phyloP scores from a whole-genome alignment of 2,329 filamentous ascomycete genomes.

The Xylaria sp. region DNA sequence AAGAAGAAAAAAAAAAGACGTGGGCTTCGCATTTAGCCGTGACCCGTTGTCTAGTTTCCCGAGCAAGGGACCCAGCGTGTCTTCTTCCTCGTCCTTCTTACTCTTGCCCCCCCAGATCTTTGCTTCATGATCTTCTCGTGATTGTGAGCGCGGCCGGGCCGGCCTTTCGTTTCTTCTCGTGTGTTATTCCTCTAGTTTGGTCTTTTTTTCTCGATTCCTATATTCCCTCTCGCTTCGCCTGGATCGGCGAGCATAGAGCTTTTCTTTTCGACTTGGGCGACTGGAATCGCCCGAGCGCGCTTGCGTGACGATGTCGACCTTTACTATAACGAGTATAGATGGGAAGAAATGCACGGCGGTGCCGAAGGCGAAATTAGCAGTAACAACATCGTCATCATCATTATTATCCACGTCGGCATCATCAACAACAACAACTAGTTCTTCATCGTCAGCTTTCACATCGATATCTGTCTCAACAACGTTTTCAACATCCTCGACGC shows the following conservation, averaged over 20 bases:
- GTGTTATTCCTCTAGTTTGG: slow-evolving; percentile 48
- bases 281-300: slow-evolving; percentile 57
- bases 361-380: slow-evolving; percentile 51
- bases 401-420: slow-evolving; percentile 29
- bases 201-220: slow-evolving; percentile 35
- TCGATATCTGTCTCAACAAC: slow-evolving; percentile 30
- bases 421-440: slow-evolving; percentile 20
- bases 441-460: slow-evolving; percentile 11
- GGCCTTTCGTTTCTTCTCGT: slow-evolving; percentile 52
- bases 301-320: slow-evolving; percentile 56
- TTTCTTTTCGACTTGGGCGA: slow-evolving; percentile 49
- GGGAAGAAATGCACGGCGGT: slow-evolving; percentile 66
- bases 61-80: slow-evolving; percentile 33
- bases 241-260: slow-evolving; percentile 38
- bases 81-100: slow-evolving; percentile 24
- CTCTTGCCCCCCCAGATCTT: slow-evolving; percentile 39
- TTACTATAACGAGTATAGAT: slow-evolving; percentile 61
- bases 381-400: background rate
- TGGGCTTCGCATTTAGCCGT: slow-evolving; percentile 40
- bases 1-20: no score
- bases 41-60: slow-evolving; percentile 33
- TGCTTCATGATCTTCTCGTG: slow-evolving; percentile 55
- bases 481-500: slow-evolving; percentile 33
- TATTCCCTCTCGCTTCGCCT: slow-evolving; percentile 44
- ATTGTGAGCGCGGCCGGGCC: slow-evolving; percentile 53